Percentiles rank a stretch among this genome's conserved stretches.
Conservation (phyloP, 2,329 filamentous ascomycete species). For the Emydomyces testavorans region DNA sequence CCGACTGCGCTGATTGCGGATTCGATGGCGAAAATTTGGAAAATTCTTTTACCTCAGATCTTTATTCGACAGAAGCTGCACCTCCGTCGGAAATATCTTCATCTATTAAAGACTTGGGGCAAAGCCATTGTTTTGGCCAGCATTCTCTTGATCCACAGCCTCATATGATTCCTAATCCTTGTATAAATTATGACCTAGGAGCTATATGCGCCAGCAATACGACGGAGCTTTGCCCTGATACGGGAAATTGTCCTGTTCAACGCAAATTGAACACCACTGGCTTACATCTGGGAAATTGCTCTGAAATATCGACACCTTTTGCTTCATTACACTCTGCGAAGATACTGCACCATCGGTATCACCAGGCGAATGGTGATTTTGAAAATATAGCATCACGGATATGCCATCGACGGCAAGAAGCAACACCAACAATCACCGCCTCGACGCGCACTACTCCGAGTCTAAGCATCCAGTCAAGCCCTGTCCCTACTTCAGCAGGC, state of each 20-base stretch:
- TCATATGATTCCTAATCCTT: background rate
- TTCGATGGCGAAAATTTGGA: conserved; percentile 2
- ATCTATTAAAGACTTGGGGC: background rate
- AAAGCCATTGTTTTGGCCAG: conserved; percentile 1
- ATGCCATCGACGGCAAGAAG: background rate
- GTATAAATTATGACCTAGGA: conserved; percentile 5
- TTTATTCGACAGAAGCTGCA: background rate
- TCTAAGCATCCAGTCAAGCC: conserved; percentile 17
- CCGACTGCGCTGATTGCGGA: conserved; percentile 2
- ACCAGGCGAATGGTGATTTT: conserved; percentile 1
- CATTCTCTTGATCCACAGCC: conserved; percentile 2
- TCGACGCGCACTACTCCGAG: conserved; percentile 12
- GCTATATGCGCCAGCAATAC: conserved; percentile 7
- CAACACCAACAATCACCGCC: background rate
- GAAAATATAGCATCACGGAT: conserved; percentile 2
- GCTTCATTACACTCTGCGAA: conserved; percentile 5
- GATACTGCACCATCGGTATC: conserved; percentile 1
- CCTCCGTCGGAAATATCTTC: background rate
- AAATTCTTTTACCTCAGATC: conserved; percentile 6
- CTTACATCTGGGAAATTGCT: background rate
- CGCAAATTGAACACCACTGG: background rate
- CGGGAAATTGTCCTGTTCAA: background rate
- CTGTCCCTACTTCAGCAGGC: conserved; percentile 29
- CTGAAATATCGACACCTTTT: conserved; percentile 5
- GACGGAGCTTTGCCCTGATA: background rate